Conservation (phyloP, 768 basidiomycete genomes). For the Candolleomyces efflorescens region DNA sequence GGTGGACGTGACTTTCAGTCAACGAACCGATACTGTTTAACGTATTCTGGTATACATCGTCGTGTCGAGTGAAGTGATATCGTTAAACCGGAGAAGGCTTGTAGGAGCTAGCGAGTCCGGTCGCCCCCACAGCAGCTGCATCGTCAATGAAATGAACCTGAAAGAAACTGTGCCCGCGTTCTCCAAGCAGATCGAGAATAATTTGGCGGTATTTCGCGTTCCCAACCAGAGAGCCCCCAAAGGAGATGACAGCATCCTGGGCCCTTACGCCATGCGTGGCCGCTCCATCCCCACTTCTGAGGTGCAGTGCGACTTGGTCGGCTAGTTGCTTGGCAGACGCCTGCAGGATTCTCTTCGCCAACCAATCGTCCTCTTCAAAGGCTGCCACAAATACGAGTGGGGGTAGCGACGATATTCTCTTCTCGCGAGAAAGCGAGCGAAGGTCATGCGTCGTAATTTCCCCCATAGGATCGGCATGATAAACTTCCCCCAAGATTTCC, state of each 20-base stretch:
- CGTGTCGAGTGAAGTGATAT: no score
- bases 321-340: slow-evolving; percentile 52
- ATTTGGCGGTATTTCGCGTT: slow-evolving; percentile 54
- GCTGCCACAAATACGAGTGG: slow-evolving; percentile 78
- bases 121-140: slow-evolving; percentile 61
- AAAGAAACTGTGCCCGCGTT: slow-evolving; percentile 58
- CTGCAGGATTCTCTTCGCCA: slow-evolving; percentile 58
- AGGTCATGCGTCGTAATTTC: slow-evolving; percentile 17
- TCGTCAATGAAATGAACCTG: slow-evolving; percentile 67
- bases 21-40: no score
- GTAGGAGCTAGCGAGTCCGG: slow-evolving; percentile 41
- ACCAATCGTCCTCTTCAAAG: slow-evolving; percentile 61
- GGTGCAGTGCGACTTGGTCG: slow-evolving; percentile 51
- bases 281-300: slow-evolving; percentile 32
- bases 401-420: slow-evolving; percentile 67
- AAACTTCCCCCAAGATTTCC: slow-evolving; percentile 62
- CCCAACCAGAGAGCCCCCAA: slow-evolving; percentile 77
- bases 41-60: no score
- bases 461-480: slow-evolving; percentile 51
- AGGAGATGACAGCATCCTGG: slow-evolving; percentile 57
- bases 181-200: slow-evolving; percentile 50
- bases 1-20: no score
- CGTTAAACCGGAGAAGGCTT: background rate
- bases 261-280: slow-evolving; percentile 42
- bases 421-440: slow-evolving; percentile 49